Evolutionary conservation across 106 monocot species (phyloP).

Genomic region (Acorus calamus): DNA sequence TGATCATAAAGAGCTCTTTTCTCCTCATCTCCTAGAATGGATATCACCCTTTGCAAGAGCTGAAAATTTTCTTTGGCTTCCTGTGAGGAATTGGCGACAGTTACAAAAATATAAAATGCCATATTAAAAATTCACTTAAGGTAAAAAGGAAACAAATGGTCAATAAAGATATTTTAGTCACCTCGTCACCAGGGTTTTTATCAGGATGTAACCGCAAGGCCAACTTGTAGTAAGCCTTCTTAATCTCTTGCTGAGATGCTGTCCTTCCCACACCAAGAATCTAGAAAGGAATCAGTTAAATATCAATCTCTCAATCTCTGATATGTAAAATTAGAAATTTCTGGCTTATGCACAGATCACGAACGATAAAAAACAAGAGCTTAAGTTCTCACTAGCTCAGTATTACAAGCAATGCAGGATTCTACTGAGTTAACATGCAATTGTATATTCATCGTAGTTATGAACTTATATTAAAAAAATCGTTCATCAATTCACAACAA

Average conservation of each 20-base stretch:
- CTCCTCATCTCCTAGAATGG: slow-evolving; percentile 92
- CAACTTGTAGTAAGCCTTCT: slow-evolving; percentile 92
- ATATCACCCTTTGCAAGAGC: slow-evolving; percentile 88
- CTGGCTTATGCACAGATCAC: neutral
- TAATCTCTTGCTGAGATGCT: slow-evolving; percentile 92
- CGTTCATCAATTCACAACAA: no score
- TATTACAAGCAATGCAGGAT: no score
- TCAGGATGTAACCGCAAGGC: slow-evolving; percentile 96
- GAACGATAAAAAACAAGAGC: neutral
- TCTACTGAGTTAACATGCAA: no score
- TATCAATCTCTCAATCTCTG: neutral
- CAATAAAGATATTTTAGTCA: slow-evolving; percentile 6
- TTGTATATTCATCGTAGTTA: no score
- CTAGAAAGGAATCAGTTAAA: slow-evolving; percentile 22
- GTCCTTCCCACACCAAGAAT: slow-evolving; percentile 84
- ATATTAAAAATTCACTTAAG: neutral
- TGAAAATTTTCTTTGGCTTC: slow-evolving; percentile 99
- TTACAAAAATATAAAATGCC: neutral
- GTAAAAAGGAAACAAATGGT: no score
- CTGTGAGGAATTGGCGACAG: slow-evolving; percentile 23
- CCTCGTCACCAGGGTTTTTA: slow-evolving; percentile 97
- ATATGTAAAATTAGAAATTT: neutral
- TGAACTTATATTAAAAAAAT: no score
- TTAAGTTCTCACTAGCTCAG: no score
- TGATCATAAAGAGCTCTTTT: slow-evolving; percentile 92